Evolutionary conservation across 495 filamentous ascomycete species (phyloP), one percentile per base, ranked within the genome.

Genomic region (Neurospora sp.): DNA sequence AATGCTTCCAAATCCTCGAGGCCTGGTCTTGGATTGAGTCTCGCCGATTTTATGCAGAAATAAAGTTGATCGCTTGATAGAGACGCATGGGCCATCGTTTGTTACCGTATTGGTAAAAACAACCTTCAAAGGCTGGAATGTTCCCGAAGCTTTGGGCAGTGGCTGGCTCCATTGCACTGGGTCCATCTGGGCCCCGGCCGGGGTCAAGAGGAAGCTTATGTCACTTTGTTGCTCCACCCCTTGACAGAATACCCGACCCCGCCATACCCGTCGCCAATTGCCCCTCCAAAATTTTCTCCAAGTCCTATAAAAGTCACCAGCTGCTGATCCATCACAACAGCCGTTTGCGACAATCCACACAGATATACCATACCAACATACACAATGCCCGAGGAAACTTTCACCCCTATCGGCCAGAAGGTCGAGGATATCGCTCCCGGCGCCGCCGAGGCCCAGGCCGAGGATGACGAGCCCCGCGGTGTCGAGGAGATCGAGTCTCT

Each of bases 401-500:
- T 88, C 78, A 83, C 87, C 69, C 79, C 86, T 46, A 85, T 89
- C 75, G 87, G 87, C 73, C 81, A 86, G 73, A 86, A 87, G 81
- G 87, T 82, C 62, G 84, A 84, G 70, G 79, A 87, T 70, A 80
- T 86, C 16, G 81, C 80, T 39, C 76, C 83, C 35, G 71, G 75
- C 23, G 42, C 69, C 4, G 39, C 10, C 69, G 78, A 82, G 7
- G 75, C 72, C 59, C 79, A 75, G 62, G 83, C 80, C 27, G 80
- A 85, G 35, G 89, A 88, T 12, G 85, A 86, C 16, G 82, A 83
- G 70, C 54, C 54, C 27, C 90, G 84, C 77, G 81, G 89, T 8
- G 90, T 92, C 37, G 91, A 94, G 74, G 81, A 83, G 78, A 86
- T 82, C 76, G 81, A 78, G 81, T 88, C 82, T 75, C 81, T 85